phyloP scores from a whole-genome alignment of 1,284 basidiomycete species.

The Xanthoconium separans region DNA sequence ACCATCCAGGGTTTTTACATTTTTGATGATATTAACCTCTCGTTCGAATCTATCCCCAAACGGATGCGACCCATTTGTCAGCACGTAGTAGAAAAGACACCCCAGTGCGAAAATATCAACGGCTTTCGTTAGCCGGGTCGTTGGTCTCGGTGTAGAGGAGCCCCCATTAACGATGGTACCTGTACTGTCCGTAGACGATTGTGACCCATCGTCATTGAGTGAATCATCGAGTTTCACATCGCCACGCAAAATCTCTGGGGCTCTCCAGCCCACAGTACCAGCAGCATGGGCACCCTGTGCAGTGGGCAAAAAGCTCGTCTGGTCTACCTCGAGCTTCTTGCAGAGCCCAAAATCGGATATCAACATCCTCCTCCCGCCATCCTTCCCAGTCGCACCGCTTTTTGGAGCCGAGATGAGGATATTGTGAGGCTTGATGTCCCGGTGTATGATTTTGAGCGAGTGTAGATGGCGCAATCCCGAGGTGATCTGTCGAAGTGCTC shows the following conservation, averaged over 20 bases:
- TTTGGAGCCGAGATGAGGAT: slow-evolving; percentile 85
- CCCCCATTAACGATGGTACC: slow-evolving; percentile 41
- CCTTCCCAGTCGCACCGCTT: slow-evolving; percentile 48
- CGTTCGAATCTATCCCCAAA: slow-evolving; percentile 90
- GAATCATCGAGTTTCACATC: slow-evolving; percentile 87
- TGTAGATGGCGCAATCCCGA: slow-evolving; percentile 90
- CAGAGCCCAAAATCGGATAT: slow-evolving; percentile 96
- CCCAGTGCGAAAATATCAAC: slow-evolving; percentile 95
- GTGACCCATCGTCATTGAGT: slow-evolving; percentile 61
- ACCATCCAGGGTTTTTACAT: slow-evolving; percentile 65
- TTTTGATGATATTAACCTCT: slow-evolving; percentile 89
- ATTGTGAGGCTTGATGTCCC: slow-evolving; percentile 99
- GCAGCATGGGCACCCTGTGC: slow-evolving; percentile 81
- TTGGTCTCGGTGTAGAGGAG: slow-evolving; percentile 27
- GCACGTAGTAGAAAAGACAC: slow-evolving; percentile 89
- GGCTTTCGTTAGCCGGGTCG: slow-evolving; percentile 81
- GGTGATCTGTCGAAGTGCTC: slow-evolving; percentile 85
- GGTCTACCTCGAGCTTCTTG: slow-evolving; percentile 88
- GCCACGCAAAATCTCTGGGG: slow-evolving; percentile 89
- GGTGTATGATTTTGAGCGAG: slow-evolving; percentile 93
- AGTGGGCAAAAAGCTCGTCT: slow-evolving; percentile 88
- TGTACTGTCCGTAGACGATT: slow-evolving; percentile 64
- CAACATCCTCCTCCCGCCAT: slow-evolving; percentile 76
- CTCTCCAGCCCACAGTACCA: slow-evolving; percentile 92
- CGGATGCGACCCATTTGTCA: slow-evolving; percentile 87